phyloP scores from a whole-genome alignment of 1,284 basidiomycete species.

The Microbotryum silenes-acaulis region DNA sequence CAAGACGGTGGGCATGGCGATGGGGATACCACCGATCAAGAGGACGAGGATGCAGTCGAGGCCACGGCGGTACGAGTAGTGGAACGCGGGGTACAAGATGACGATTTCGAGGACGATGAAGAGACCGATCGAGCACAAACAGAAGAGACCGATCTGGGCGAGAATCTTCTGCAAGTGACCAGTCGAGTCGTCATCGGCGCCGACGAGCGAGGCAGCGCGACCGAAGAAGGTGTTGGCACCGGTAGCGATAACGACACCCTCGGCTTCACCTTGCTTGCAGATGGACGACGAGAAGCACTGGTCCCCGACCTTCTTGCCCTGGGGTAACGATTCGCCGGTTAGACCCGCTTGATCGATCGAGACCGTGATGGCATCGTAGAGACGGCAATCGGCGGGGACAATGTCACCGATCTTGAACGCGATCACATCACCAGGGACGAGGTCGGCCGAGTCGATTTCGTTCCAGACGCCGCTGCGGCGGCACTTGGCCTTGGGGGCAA shows the following conservation, averaged over 20 bases:
- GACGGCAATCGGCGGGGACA: slow-evolving; percentile 89
- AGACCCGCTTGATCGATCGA: slow-evolving; percentile 92
- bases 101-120: slow-evolving; percentile 59
- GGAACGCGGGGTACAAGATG: slow-evolving; percentile 57
- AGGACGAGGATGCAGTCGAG: slow-evolving; percentile 94
- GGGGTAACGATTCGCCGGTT: slow-evolving; percentile 89
- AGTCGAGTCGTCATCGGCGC: slow-evolving; percentile 88
- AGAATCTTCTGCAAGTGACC: slow-evolving; percentile 96
- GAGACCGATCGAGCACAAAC: slow-evolving; percentile 67
- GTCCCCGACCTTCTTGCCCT: slow-evolving; percentile 81
- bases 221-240: slow-evolving; percentile 56
- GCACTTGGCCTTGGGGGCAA: slow-evolving; percentile 92
- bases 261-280: slow-evolving; percentile 94
- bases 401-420: slow-evolving; percentile 98
- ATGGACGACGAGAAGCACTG: slow-evolving; percentile 95
- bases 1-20: slow-evolving; percentile 94
- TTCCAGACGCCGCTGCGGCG: slow-evolving; percentile 73
- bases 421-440: slow-evolving; percentile 90
- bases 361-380: slow-evolving; percentile 88
- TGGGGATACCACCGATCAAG: slow-evolving; percentile 97
- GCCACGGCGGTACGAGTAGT: slow-evolving; percentile 81
- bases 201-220: slow-evolving; percentile 80
- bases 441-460: slow-evolving; percentile 69
- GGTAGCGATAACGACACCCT: slow-evolving; percentile 93
- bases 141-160: slow-evolving; percentile 92